phyloP scores from a whole-genome alignment of 208 protist species.

The Wallacemonas rigidus region DNA sequence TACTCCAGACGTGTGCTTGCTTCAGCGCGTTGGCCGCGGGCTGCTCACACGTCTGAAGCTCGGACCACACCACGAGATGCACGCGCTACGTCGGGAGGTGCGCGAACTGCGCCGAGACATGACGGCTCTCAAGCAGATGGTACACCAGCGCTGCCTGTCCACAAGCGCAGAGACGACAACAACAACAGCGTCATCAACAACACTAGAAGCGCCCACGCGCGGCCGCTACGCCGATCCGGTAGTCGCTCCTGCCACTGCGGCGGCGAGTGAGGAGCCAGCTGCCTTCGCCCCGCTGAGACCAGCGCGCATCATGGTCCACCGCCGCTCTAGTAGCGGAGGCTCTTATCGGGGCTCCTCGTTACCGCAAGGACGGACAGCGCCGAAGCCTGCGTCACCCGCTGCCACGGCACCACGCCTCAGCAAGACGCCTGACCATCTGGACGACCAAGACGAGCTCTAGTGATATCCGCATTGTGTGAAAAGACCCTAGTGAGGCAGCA shows the following conservation, averaged over 20 bases:
- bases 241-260: not conserved
- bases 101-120: slow-evolving; percentile 33
- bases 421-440: slow-evolving; percentile 5
- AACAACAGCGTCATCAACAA: not conserved
- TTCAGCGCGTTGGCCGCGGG: slow-evolving; percentile 56
- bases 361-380: not conserved
- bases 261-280: not conserved
- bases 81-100: slow-evolving; percentile 26
- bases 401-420: not conserved
- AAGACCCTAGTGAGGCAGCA: too few species aligned
- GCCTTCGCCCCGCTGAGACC: slow-evolving; percentile 6
- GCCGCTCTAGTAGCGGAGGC: slow-evolving; percentile 10
- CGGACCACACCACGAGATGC: slow-evolving; percentile 19
- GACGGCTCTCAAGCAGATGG: slow-evolving; percentile 26
- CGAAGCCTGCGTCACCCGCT: not conserved
- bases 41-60: slow-evolving; percentile 27
- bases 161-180: not conserved
- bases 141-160: slow-evolving; percentile 26
- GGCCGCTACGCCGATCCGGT: slow-evolving; percentile 2
- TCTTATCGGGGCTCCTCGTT: not conserved
- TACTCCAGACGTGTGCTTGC: slow-evolving; percentile 26
- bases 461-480: not conserved
- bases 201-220: not conserved
- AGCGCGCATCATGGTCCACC: slow-evolving; percentile 7
- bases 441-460: slow-evolving; percentile 11